Evolutionary conservation across 2,329 filamentous ascomycete species (phyloP), one percentile per base, ranked within the genome.

Genomic region (Emericellopsis cladophorae): DNA sequence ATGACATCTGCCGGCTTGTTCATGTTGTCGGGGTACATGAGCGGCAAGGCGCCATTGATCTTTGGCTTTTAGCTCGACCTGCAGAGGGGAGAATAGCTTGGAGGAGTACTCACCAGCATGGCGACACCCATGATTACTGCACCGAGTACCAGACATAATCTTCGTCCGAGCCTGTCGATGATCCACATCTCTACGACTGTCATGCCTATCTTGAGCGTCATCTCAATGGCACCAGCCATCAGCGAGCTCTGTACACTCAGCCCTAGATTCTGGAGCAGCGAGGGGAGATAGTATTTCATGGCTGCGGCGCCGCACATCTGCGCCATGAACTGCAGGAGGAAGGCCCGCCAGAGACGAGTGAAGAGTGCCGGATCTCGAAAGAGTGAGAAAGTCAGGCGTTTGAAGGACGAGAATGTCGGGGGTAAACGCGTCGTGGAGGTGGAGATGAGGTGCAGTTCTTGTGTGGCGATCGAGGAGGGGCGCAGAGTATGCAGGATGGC

Each of bases 201-300:
- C 53, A 71, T 74, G 3, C 59, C 69, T 32, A 76, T 73, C 52
- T 77, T 77, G 7, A 72, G 50, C 1, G 72, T 75, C 46, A 68
- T 74, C 51, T 77, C 73, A 26, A 74, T 68, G 2, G 71, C 72
- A 6, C 70, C 68, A 1, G 68, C 68, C 54, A 76, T 58, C 35
- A 78, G 54, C 2, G 70, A 65, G 14, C 69, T 42, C 8, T 67
- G 61, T 6, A 63, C 64, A 31, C 59, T 56, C 2, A 76, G 53
- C 0, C 74, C 73, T 2, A 77, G 55, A 4, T 64, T 64, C 40
- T 61, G 53, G 43, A 77, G 68, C 8, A 76, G 66, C 0, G 64
- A 66, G 0, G 73, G 73, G 0, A 77, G 61, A 47, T 76, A 76
- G 48, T 77, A 76, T 48, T 77, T 76, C 61, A 77, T 76, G 3